Conservation (phyloP, 2,329 filamentous ascomycete species). For the Colletotrichum noveboracense region DNA sequence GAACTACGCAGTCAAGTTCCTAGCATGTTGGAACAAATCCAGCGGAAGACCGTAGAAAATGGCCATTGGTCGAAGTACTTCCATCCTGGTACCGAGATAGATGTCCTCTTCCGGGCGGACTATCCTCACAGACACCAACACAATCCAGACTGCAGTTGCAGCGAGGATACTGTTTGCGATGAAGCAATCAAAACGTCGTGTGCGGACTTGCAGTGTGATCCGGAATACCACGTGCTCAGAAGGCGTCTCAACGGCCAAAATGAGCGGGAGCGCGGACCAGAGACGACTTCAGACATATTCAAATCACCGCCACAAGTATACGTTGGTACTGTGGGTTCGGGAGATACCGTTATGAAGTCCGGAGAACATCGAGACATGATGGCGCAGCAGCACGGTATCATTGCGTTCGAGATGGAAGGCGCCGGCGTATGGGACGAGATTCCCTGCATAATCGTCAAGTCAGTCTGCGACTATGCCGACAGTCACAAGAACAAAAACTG, state of each 20-base stretch:
- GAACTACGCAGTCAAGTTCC: not conserved
- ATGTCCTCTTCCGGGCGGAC: constrained; percentile 33
- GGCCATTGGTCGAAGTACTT: constrained; percentile 8
- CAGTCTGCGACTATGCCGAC: constrained; percentile 22
- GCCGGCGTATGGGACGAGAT: not conserved
- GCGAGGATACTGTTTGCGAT: not conserved
- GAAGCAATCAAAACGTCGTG: constrained; percentile 23
- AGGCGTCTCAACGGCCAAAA: not conserved
- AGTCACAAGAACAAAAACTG: constrained; percentile 7
- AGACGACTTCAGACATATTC: not conserved
- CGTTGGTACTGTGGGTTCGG: constrained; percentile 19
- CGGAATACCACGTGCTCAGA: not conserved
- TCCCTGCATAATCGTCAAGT: constrained; percentile 3
- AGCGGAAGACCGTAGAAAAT: not conserved
- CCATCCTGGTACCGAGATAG: constrained; percentile 30
- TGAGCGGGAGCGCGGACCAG: not conserved
- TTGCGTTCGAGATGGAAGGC: constrained; percentile 8
- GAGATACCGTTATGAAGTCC: constrained; percentile 36
- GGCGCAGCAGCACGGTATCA: not conserved
- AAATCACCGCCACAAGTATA: not conserved
- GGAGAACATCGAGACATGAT: not conserved
- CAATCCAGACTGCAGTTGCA: not conserved
- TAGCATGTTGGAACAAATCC: not conserved
- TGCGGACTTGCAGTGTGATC: constrained; percentile 29
- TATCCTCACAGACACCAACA: constrained; percentile 37